Evolutionary conservation across 768 basidiomycete genomes (phyloP).

Genomic region (Termitomyces sp.): DNA sequence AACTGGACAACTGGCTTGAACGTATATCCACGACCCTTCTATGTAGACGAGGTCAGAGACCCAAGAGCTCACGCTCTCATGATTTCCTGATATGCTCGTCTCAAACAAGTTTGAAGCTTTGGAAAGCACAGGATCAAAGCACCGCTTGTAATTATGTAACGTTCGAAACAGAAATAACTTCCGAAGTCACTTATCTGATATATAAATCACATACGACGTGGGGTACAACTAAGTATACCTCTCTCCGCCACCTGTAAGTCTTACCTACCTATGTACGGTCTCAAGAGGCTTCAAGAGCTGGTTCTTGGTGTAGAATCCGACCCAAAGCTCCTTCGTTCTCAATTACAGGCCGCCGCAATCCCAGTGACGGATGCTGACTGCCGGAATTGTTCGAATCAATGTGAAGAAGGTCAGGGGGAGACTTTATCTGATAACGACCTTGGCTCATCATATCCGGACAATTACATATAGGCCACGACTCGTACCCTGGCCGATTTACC

Average conservation of each 20-base stretch:
- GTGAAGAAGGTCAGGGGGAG: slow-evolving; percentile 51
- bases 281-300: slow-evolving; percentile 33
- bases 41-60: too few relatives aligned
- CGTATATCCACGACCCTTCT: too few relatives aligned
- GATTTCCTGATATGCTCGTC: background rate
- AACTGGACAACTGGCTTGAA: too few relatives aligned
- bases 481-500: slow-evolving; percentile 66
- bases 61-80: too few relatives aligned
- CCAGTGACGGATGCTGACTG: slow-evolving; percentile 68
- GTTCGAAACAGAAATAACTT: background rate
- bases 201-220: background rate
- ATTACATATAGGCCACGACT: slow-evolving; percentile 54
- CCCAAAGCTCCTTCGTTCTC: slow-evolving; percentile 34
- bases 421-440: slow-evolving; percentile 23
- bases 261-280: slow-evolving; percentile 25
- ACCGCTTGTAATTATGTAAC: background rate
- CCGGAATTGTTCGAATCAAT: slow-evolving; percentile 70
- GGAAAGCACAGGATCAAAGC: background rate
- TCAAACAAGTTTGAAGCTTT: background rate
- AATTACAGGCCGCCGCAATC: slow-evolving; percentile 52
- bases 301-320: slow-evolving; percentile 34
- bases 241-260: slow-evolving; percentile 11
- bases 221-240: background rate
- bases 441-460: slow-evolving; percentile 10
- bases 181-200: slow-evolving; percentile 22